phyloP scores from a whole-genome alignment of 2,329 filamentous ascomycete genomes.

The Fusarium sp. region DNA sequence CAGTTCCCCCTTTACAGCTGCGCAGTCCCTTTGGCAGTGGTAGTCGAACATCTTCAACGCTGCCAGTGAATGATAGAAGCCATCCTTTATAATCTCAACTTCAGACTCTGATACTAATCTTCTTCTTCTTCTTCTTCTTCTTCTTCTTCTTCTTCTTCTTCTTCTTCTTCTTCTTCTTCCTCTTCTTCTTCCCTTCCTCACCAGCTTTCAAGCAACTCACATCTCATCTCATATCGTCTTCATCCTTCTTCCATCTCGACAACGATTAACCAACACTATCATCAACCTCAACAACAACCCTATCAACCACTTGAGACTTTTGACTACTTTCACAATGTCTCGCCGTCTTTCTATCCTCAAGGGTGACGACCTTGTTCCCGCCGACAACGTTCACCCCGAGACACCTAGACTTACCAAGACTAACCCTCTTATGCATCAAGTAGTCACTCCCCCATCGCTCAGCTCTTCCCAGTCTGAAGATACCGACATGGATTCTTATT shows the following conservation, averaged over 20 bases:
- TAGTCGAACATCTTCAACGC: background rate
- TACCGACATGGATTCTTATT: accelerated
- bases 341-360: background rate
- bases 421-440: background rate
- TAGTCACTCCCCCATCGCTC: background rate
- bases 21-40: background rate
- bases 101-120: background rate
- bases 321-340: background rate
- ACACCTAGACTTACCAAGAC: background rate
- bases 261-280: background rate
- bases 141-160: too few species aligned
- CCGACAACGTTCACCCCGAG: too few species aligned
- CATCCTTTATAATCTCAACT: background rate
- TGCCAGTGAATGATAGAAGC: background rate
- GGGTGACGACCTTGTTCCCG: background rate
- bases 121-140: background rate
- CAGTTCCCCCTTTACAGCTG: background rate
- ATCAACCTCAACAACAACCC: too few species aligned
- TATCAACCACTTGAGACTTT: too few species aligned
- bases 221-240: background rate
- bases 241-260: background rate
- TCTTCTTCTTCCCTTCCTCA: background rate
- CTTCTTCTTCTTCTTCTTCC: too few species aligned
- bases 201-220: background rate
- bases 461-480: background rate